phyloP scores from a whole-genome alignment of 2,329 filamentous ascomycete genomes.

The Sordariomycetes sp. region DNA sequence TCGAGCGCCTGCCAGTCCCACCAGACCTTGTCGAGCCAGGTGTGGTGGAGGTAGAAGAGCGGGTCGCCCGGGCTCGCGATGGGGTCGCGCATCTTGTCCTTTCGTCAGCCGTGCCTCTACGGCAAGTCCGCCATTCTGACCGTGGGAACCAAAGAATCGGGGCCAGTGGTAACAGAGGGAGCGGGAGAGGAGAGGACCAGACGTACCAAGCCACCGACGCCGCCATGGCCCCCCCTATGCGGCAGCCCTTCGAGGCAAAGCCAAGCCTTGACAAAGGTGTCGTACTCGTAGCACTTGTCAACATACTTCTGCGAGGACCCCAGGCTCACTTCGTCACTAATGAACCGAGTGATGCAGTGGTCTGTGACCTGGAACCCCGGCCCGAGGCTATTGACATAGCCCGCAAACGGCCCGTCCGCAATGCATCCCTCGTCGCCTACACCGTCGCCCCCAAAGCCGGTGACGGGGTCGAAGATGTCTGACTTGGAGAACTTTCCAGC shows the following conservation, averaged over 20 bases:
- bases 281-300: constrained; percentile 8
- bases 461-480: constrained; percentile 6
- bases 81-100: constrained; percentile 11
- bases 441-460: constrained; percentile 8
- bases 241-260: constrained; percentile 14
- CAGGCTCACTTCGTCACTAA: constrained; percentile 8
- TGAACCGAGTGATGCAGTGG: constrained; percentile 26
- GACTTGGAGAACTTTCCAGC: constrained; percentile 6
- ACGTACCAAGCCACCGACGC: constrained; percentile 10
- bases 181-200: background rate
- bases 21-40: constrained; percentile 13
- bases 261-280: constrained; percentile 14
- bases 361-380: constrained; percentile 20
- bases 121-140: background rate
- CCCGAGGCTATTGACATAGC: constrained; percentile 23
- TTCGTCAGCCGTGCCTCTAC: background rate
- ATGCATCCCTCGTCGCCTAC: constrained; percentile 1
- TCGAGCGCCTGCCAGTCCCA: constrained; percentile 17
- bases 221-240: constrained; percentile 13
- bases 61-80: constrained; percentile 17
- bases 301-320: background rate
- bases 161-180: background rate
- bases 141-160: constrained; percentile 11
- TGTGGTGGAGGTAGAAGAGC: constrained; percentile 14
- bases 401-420: constrained; percentile 12